Evolutionary conservation across 2,329 filamentous ascomycete species (phyloP).

Genomic region (Thermochaetoides dissita): DNA sequence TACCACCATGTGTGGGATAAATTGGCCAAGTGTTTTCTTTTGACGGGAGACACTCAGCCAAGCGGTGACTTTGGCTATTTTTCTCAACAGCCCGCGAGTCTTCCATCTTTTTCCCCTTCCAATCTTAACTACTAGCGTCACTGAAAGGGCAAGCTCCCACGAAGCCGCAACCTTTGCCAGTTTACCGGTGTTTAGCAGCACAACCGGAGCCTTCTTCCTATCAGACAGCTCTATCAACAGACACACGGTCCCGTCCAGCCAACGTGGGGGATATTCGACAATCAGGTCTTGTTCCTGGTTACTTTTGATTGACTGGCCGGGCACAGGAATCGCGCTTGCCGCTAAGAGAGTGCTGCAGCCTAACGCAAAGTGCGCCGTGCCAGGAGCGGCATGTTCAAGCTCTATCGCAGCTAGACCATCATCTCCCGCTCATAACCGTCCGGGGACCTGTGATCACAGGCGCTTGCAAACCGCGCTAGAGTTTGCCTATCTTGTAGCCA

Average conservation of each 20-base stretch:
- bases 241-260: conserved; percentile 4
- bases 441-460: not conserved
- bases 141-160: too few relatives aligned
- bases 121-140: too few relatives aligned
- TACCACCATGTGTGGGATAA: conserved; percentile 5
- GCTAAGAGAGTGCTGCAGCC: conserved; percentile 8
- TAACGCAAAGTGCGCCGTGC: conserved; percentile 3
- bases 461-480: too few relatives aligned
- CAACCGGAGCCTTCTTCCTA: conserved; percentile 10
- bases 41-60: too few relatives aligned
- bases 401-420: conserved; percentile 11
- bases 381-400: conserved; percentile 8
- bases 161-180: not conserved
- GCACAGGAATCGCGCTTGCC: conserved; percentile 11
- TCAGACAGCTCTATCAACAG: conserved; percentile 8
- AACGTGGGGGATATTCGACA: conserved; percentile 12
- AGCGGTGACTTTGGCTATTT: too few relatives aligned
- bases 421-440: not conserved
- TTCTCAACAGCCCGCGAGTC: too few relatives aligned
- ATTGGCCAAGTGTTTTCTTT: conserved; percentile 1
- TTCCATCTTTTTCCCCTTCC: conserved; percentile 1
- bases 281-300: conserved; percentile 15
- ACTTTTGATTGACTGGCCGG: conserved; percentile 11
- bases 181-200: conserved; percentile 5
- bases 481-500: too few relatives aligned